Conservation (phyloP, 208 protist species). For the Leishmania gerbilli region DNA sequence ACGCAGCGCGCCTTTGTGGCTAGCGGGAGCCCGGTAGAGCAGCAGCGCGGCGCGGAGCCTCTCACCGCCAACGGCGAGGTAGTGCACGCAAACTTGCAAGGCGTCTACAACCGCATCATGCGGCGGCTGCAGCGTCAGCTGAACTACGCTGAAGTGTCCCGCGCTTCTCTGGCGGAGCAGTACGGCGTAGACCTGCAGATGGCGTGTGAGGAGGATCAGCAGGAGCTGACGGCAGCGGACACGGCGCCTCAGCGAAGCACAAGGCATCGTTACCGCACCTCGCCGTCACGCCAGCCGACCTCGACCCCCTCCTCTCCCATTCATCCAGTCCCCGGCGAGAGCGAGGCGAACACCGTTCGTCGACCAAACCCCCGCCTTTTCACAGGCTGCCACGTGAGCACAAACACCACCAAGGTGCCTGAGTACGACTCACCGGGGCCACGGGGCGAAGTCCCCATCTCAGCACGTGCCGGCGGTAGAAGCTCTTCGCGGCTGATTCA, state of each 20-base stretch:
- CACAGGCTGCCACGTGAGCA: background rate
- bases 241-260: background rate
- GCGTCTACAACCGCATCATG: slow-evolving; percentile 86
- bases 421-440: slow-evolving; percentile 5
- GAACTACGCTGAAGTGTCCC: slow-evolving; percentile 78
- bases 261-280: background rate
- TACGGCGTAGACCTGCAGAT: slow-evolving; percentile 55
- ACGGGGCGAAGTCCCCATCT: background rate
- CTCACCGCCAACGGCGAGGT: slow-evolving; percentile 22
- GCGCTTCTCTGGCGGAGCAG: slow-evolving; percentile 58
- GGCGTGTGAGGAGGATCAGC: slow-evolving; percentile 23
- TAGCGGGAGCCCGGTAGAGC: background rate
- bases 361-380: background rate
- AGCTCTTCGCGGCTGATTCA: slow-evolving; percentile 23
- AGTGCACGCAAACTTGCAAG: slow-evolving; percentile 72
- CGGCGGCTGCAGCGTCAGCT: slow-evolving; percentile 73
- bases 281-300: background rate
- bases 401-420: background rate
- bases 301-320: background rate
- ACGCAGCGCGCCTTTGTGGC: background rate
- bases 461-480: background rate
- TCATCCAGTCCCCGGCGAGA: background rate
- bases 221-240: background rate
- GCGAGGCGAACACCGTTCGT: background rate
- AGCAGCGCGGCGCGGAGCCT: background rate